Conservation (phyloP, 805 yeast genomes). For the Wickerhamiella bombiphila region DNA sequence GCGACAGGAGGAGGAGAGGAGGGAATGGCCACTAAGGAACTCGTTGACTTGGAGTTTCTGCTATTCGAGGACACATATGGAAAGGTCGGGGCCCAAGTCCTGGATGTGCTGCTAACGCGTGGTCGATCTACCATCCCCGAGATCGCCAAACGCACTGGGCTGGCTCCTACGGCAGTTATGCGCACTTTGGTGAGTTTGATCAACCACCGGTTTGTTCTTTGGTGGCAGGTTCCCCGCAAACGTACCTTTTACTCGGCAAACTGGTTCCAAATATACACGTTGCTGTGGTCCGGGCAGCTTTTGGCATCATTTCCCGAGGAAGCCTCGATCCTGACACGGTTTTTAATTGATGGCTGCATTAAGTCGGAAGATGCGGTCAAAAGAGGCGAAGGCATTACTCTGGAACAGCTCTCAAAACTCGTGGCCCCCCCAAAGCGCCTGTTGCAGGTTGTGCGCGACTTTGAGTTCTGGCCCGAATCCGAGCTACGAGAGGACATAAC, state of each 20-base stretch:
- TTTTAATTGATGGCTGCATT: conserved; percentile 56
- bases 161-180: conserved; percentile 40
- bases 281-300: conserved; percentile 68
- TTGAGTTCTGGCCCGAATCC: conserved; percentile 23
- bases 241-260: conserved; percentile 40
- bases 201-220: conserved; percentile 61
- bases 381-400: conserved; percentile 16
- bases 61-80: conserved; percentile 33
- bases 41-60: conserved; percentile 11
- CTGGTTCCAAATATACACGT: conserved; percentile 45
- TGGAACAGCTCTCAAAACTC: conserved; percentile 25
- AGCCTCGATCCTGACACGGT: conserved; percentile 52
- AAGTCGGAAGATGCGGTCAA: conserved; percentile 31
- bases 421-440: conserved; percentile 30
- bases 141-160: conserved; percentile 31
- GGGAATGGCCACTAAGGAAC: conserved; percentile 14
- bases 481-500: conserved; percentile 15
- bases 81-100: conserved; percentile 51
- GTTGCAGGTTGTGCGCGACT: conserved; percentile 33
- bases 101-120: conserved; percentile 45
- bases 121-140: conserved; percentile 53
- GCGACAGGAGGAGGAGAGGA: neutral
- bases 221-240: conserved; percentile 30
- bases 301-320: conserved; percentile 33
- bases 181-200: conserved; percentile 60